Percentiles rank a stretch among this genome's conserved stretches.
phyloP scores from a whole-genome alignment of 1,284 basidiomycete genomes.

The Bondarzewia mesenterica region DNA sequence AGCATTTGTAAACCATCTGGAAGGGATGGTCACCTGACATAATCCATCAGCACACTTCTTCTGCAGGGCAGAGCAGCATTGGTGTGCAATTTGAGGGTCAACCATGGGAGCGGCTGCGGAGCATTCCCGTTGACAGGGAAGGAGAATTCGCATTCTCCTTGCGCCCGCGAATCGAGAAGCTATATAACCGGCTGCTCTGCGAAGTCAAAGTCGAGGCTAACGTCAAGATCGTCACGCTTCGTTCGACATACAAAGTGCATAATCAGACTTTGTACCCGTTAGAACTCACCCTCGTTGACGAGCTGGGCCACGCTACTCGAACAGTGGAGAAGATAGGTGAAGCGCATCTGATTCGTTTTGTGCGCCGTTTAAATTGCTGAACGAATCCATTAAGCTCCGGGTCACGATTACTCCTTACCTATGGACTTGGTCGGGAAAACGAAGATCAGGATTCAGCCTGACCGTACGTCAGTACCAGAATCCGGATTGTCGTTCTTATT shows the following conservation, averaged over 20 bases:
- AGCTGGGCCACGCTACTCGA: constrained; percentile 74
- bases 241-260: constrained; percentile 90
- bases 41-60: constrained; percentile 62
- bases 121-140: constrained; percentile 90
- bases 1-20: constrained; percentile 12
- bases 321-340: constrained; percentile 79
- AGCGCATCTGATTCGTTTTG: constrained; percentile 19
- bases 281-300: constrained; percentile 88
- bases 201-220: constrained; percentile 91
- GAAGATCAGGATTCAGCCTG: constrained; percentile 84
- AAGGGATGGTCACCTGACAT: too few species aligned
- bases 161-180: constrained; percentile 71
- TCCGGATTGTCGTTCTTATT: constrained; percentile 1
- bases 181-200: constrained; percentile 80
- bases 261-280: constrained; percentile 91
- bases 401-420: constrained; percentile 86
- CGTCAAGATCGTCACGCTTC: constrained; percentile 91
- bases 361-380: constrained; percentile 7
- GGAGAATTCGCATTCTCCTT: constrained; percentile 89
- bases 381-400: too few species aligned
- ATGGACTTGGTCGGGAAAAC: constrained; percentile 86
- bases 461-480: constrained; percentile 54
- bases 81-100: constrained; percentile 82
- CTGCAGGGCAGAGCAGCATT: constrained; percentile 70
- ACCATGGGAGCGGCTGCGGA: constrained; percentile 85